A percentile compares a stretch with the other conserved stretches of the same genome.
These are phyloP conservation scores for Cicer chorassanicum DNA, from an alignment of 306 rosid genomes.

Conservation along the genomic window DNA sequence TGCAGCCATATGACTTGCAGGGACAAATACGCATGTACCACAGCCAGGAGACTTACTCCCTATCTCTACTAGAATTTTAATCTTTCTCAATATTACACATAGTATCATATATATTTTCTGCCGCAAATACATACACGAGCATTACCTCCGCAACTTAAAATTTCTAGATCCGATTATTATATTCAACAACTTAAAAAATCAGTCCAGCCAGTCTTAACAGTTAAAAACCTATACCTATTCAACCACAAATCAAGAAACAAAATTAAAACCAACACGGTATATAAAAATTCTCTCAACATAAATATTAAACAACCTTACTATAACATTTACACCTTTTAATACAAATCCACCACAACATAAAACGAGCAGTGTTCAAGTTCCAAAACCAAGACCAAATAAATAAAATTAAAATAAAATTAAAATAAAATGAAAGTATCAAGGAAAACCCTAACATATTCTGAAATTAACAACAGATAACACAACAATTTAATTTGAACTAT, in stretches of 20 bases:
- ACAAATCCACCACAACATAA: neutral
- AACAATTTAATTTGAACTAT: neutral
- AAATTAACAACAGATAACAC: neutral
- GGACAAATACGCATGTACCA: too few relatives aligned
- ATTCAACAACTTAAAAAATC: neutral
- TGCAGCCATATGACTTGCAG: neutral
- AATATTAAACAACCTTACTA: neutral
- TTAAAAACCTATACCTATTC: neutral
- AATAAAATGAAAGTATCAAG: neutral
- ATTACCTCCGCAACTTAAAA: neutral
- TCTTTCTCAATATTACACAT: too few relatives aligned
- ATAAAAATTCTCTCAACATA: neutral
- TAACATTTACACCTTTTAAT: neutral
- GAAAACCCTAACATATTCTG: constrained; percentile 14
- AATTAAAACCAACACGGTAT: neutral
- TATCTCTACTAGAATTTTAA: too few relatives aligned
- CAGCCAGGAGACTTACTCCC: too few relatives aligned
- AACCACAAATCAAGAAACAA: neutral
- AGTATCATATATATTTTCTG: too few relatives aligned
- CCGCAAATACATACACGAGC: neutral
- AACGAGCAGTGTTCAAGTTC: constrained; percentile 28
- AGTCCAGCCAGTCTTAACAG: neutral
- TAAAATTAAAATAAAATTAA: too few relatives aligned
- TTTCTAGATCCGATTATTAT: neutral
- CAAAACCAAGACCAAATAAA: neutral